Evolutionary conservation across 2,329 filamentous ascomycete genomes (phyloP), one percentile per base, ranked within the genome.

Genomic region (Penicillium fuscoglaucum): DNA sequence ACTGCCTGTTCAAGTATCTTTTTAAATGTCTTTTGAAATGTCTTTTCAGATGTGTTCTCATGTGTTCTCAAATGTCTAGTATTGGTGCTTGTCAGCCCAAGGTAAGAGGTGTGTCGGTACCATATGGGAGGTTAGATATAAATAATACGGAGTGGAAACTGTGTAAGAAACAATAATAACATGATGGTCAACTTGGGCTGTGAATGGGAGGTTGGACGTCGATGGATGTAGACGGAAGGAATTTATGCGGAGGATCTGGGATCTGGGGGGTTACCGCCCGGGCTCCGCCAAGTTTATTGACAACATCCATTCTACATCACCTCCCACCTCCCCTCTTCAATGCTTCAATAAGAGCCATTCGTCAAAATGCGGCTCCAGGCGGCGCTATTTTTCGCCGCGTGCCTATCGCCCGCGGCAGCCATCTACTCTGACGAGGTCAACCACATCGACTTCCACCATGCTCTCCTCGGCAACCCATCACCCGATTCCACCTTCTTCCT

Each of bases 401-500:
- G 68, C 79, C 79, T 66, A 73, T 80, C 67, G 70, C 81, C 71
- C 79, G 68, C 84, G 52, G 73, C 77, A 70, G 90, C 92, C 64
- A 86, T 98, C 60, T 96, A 92, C 79, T 83, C 85, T 66, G 95
- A 99, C 72, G 93, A 99, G 76, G 92, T 96, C 66, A 93, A 88
- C 79, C 84, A 91, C 68, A 85, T 96, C 74, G 95, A 99, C 78
- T 98, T 92, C 79, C 93, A 98, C 78, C 87, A 96, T 79, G 86
- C 90, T 64, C 87, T 98, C 49, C 81, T 99, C 70, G 95, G 95
- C 70, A 79, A 90, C 39, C 92, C 95, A 55, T 89, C 89, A 73
- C 81, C 85, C 73, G 86, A 90, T 62, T 90, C 91, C 61, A 97
- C 93, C 67, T 96, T 98, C 83, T 98, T 98, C 85, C 91, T 97